These are phyloP conservation scores for Aureobasidium sp. DNA, from an alignment of 2,329 filamentous ascomycete species.

Conservation along the genomic window DNA sequence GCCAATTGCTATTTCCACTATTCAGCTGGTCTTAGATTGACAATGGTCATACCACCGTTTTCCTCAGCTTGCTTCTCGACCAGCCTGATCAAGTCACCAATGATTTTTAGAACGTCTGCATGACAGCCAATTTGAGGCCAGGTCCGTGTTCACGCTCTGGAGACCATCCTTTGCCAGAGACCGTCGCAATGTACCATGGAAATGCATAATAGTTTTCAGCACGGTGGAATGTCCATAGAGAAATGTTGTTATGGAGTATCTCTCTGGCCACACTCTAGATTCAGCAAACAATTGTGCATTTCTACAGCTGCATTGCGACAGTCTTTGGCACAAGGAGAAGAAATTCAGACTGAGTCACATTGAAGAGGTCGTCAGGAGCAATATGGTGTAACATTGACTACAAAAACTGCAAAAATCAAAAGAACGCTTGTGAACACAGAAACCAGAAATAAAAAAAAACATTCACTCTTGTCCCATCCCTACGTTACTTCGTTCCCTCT, in stretches of 20 bases:
- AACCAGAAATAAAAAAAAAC: not conserved
- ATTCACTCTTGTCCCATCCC: constrained; percentile 1
- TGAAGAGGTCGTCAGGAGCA: not conserved
- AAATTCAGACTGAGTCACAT: too few relatives aligned
- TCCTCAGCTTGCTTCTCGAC: not conserved
- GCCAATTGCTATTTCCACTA: not conserved
- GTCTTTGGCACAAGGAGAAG: too few relatives aligned
- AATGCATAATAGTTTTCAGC: too few relatives aligned
- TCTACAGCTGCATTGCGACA: too few relatives aligned
- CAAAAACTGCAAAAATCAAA: not conserved
- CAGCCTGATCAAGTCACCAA: not conserved
- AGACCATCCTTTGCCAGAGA: too few relatives aligned
- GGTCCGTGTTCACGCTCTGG: too few relatives aligned
- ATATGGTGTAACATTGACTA: constrained; percentile 3
- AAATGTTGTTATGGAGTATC: too few relatives aligned
- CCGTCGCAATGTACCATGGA: too few relatives aligned
- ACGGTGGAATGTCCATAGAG: too few relatives aligned
- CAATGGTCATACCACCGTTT: not conserved
- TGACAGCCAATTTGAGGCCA: too few relatives aligned
- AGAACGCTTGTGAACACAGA: not conserved
- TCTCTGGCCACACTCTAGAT: too few relatives aligned
- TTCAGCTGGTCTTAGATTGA: not conserved
- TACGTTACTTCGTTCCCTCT: constrained; percentile 5
- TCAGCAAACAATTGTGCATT: too few relatives aligned
- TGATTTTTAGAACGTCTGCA: not conserved